Evolutionary conservation across 2,329 filamentous ascomycete species (phyloP), one percentile per base, ranked within the genome.

Genomic region (Cryphonectria radicalis): DNA sequence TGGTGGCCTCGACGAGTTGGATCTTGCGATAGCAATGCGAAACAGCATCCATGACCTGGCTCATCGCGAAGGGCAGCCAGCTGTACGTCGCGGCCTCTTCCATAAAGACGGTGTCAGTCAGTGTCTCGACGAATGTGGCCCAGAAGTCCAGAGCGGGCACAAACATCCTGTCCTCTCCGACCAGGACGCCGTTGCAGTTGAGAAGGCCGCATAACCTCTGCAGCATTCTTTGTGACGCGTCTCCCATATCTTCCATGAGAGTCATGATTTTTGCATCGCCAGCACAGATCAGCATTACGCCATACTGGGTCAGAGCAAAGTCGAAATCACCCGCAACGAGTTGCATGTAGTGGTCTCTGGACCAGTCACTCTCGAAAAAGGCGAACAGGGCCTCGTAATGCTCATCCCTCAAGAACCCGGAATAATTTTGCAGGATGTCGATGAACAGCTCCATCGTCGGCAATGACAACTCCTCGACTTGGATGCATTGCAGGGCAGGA

Each of bases 61-160:
- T 80, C 66, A 89, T 85, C 1, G 91, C 90, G 10, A 84, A 79
- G 10, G 83, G 81, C 65, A 91, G 84, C 90, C 91, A 93, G 8
- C 80, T 75, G 3, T 83, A 80, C 6, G 82, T 80, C 5, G 80
- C 78, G 4, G 81, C 81, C 35, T 86, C 83, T n/a, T 84, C 84
- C 1, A 86, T 85, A 72, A 85, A 88, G 63, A 87, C 81, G 13
- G 81, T 84, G 77, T 90, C 92, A 72, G 85, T 88, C 83, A 90
- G 85, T 17, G 88, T 88, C 80, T 94, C 93, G 7, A 93, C 88
- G 77, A 91, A 94, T 0, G 89, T 90, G 25, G 89, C 91, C 93
- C 93, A 96, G 78, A 96, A 95, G 76, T 96, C 93, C 19, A 95
- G 85, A 0, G 91, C 89, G 1, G 90, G 88, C 0, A 92, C 88